Percentiles rank a stretch among this genome's conserved stretches.
Evolutionary conservation across 139 green algal genomes (phyloP).

Genomic region (Astrephomene gubernaculifera): DNA sequence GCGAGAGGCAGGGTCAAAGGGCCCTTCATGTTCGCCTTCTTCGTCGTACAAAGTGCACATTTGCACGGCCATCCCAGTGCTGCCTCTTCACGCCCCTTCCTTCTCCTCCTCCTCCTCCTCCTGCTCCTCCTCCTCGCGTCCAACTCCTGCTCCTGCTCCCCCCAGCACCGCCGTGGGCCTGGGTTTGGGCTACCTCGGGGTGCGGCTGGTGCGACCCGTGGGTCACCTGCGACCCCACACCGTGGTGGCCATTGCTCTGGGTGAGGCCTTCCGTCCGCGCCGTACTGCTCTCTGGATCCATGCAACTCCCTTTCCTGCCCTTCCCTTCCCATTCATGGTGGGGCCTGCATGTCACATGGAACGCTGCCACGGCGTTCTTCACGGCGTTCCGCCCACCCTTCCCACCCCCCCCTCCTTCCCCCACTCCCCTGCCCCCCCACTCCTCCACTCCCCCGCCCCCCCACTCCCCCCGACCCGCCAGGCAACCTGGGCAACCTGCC

Average conservation of each 20-base stretch:
- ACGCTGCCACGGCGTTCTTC: too few species aligned
- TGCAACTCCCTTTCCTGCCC: too few species aligned
- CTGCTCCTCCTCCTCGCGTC: background rate
- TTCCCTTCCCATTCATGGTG: too few species aligned
- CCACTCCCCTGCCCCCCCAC: background rate
- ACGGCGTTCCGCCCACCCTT: background rate
- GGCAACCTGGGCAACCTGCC: conserved; percentile 54
- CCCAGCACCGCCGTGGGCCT: conserved; percentile 20
- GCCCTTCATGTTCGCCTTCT: too few species aligned
- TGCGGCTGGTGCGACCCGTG: conserved; percentile 1
- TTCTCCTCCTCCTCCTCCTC: background rate
- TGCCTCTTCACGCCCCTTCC: background rate
- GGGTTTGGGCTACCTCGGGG: conserved; percentile 35
- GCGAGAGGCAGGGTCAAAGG: too few species aligned
- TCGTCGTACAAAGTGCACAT: too few species aligned
- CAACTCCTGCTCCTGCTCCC: background rate
- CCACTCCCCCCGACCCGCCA: background rate
- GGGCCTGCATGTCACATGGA: too few species aligned
- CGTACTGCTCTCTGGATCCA: background rate
- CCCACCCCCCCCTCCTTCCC: background rate
- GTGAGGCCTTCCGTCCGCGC: background rate
- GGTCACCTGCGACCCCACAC: background rate
- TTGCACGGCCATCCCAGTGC: too few species aligned
- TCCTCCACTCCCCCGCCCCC: background rate
- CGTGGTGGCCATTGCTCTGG: conserved; percentile 17